phyloP scores from a whole-genome alignment of 148 eudicot genomes.

The Diospyros kaki region DNA sequence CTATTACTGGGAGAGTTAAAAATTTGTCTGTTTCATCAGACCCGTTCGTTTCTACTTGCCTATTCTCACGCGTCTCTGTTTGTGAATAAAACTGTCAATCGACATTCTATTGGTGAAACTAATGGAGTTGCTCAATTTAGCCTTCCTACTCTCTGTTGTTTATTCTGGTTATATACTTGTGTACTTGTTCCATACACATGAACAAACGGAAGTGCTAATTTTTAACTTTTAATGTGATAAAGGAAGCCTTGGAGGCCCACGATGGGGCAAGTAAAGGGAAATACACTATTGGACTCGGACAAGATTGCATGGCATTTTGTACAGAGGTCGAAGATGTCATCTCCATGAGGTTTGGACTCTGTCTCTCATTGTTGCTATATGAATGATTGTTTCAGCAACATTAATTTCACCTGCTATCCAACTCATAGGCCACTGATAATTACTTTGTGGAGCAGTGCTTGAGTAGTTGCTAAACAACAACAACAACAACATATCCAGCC shows the following conservation, averaged over 20 bases:
- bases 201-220: background rate
- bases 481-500: too few species aligned
- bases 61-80: background rate
- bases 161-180: too few species aligned
- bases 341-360: constrained; percentile 74
- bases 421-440: background rate
- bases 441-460: background rate
- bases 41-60: background rate
- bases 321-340: constrained; percentile 97
- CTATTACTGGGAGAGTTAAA: too few species aligned
- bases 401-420: background rate
- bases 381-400: background rate
- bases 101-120: too few species aligned
- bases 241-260: constrained; percentile 91
- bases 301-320: constrained; percentile 97
- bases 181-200: too few species aligned
- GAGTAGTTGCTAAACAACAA: background rate
- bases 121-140: too few species aligned
- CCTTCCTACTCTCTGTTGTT: too few species aligned
- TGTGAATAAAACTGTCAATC: background rate
- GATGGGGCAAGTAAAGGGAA: constrained; percentile 98
- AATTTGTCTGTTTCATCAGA: too few species aligned
- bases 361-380: background rate
- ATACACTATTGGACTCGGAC: constrained; percentile 98
- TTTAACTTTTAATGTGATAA: constrained; percentile 2